Conservation (phyloP, 2,329 filamentous ascomycete genomes). For the Stachybotrys echinatus region DNA sequence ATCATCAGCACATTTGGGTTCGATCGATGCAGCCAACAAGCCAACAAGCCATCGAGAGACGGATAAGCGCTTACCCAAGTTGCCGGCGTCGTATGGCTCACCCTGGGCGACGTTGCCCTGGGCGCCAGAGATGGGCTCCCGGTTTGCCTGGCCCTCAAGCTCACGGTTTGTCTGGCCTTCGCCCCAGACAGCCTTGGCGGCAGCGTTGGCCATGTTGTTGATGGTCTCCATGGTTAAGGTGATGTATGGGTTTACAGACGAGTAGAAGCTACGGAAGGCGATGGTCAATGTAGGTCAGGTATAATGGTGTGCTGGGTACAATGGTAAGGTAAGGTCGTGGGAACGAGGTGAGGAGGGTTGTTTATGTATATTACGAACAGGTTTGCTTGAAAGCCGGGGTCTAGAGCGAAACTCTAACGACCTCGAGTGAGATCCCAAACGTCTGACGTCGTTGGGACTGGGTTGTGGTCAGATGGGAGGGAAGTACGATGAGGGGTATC, state of each 20-base stretch:
- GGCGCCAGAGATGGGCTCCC: slow-evolving; percentile 68
- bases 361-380: not conserved
- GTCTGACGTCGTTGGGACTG: not conserved
- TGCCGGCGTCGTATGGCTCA: slow-evolving; percentile 77
- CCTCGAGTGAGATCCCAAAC: not conserved
- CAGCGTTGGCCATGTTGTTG: slow-evolving; percentile 43
- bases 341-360: too few relatives aligned
- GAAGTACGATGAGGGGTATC: not conserved
- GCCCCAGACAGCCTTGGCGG: slow-evolving; percentile 38
- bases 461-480: not conserved
- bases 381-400: not conserved
- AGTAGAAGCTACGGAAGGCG: not conserved
- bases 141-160: too few relatives aligned
- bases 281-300: not conserved
- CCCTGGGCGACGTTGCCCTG: slow-evolving; percentile 60
- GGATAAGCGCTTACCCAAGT: slow-evolving; percentile 43
- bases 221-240: slow-evolving; percentile 56
- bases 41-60: not conserved
- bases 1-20: not conserved
- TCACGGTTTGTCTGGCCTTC: slow-evolving; percentile 25
- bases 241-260: not conserved
- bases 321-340: too few relatives aligned
- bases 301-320: not conserved
- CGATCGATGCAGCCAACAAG: not conserved
- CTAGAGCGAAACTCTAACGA: not conserved